Percentiles rank a stretch among this genome's conserved stretches.
Evolutionary conservation across 768 basidiomycete genomes (phyloP).

Genomic region (Boletus vinaceobasis): DNA sequence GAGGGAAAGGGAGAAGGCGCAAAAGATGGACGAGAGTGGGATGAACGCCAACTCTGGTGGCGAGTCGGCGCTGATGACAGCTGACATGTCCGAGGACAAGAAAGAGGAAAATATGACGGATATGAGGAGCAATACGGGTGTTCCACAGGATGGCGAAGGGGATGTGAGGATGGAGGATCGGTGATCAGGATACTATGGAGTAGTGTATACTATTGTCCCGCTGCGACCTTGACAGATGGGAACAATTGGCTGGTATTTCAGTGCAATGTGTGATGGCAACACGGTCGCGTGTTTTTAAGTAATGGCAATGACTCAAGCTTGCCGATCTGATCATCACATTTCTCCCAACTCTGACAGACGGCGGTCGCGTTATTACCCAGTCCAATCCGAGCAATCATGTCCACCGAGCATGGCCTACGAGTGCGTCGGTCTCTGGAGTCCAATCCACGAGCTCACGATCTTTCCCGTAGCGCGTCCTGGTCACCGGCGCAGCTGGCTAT

Average conservation of each 20-base stretch:
- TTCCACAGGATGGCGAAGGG: slow-evolving; percentile 33
- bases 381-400: slow-evolving; percentile 21
- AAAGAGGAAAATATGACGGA: slow-evolving; percentile 22
- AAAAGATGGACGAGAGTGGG: slow-evolving; percentile 23
- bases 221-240: not conserved
- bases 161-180: slow-evolving; percentile 53
- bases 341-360: slow-evolving; percentile 1
- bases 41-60: slow-evolving; percentile 22
- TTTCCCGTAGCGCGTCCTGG: slow-evolving; percentile 52
- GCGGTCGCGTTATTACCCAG: not conserved
- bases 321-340: slow-evolving; percentile 2
- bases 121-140: slow-evolving; percentile 13
- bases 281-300: slow-evolving; percentile 14
- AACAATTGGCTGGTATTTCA: not conserved
- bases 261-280: not conserved
- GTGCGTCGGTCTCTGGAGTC: slow-evolving; percentile 34
- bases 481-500: slow-evolving; percentile 85
- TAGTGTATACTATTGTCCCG: not conserved
- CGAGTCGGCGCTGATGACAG: slow-evolving; percentile 31
- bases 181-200: slow-evolving; percentile 5
- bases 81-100: slow-evolving; percentile 20
- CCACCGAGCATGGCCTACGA: slow-evolving; percentile 38
- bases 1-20: slow-evolving; percentile 30
- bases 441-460: slow-evolving; percentile 8
- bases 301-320: not conserved